Evolutionary conservation across 192 early-diverging fungal genomes (phyloP).

Genomic region (Diversispora eburnea): DNA sequence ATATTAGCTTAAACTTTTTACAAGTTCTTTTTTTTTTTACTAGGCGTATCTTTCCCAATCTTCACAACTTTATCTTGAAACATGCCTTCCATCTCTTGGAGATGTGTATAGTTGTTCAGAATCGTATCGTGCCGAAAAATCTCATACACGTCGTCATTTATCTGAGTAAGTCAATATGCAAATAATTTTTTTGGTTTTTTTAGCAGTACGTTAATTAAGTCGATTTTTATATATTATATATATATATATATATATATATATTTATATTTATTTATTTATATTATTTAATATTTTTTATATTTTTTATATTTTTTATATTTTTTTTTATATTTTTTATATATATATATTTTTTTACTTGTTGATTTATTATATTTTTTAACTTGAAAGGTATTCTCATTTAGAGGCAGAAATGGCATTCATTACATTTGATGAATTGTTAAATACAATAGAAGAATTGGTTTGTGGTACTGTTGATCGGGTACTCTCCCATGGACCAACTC

Average conservation of each 20-base stretch:
- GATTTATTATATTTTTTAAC: background rate
- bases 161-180: constrained; percentile 53
- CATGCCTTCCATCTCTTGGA: constrained; percentile 89
- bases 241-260: too few species aligned
- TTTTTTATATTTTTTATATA: background rate
- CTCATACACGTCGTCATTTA: constrained; percentile 93
- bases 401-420: constrained; percentile 97
- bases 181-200: too few species aligned
- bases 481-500: constrained; percentile 69
- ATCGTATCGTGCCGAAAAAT: constrained; percentile 97
- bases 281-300: too few species aligned
- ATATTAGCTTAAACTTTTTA: constrained; percentile 24
- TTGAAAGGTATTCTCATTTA: constrained; percentile 77
- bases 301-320: background rate
- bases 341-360: background rate
- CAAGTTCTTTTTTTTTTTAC: background rate
- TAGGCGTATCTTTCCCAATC: constrained; percentile 96
- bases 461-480: constrained; percentile 76
- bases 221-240: too few species aligned
- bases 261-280: too few species aligned
- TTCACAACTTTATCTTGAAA: constrained; percentile 98
- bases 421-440: constrained; percentile 84
- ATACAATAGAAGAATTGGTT: constrained; percentile 87
- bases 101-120: constrained; percentile 96
- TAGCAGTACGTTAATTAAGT: too few species aligned